phyloP scores from a whole-genome alignment of 306 rosid species.

The Morella rubra region DNA sequence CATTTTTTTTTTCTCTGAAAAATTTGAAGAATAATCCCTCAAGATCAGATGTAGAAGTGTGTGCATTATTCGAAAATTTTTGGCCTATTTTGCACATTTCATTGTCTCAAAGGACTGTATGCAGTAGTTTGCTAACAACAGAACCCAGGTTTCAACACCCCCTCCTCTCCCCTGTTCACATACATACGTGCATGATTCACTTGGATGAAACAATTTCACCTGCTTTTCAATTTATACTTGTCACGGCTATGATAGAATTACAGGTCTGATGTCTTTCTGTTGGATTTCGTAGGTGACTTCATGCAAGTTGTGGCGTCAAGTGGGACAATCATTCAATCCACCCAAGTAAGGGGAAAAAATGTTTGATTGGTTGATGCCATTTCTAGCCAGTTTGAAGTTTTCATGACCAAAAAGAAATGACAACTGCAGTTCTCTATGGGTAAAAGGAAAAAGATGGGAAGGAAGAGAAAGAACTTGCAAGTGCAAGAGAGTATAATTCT shows the following conservation, averaged over 20 bases:
- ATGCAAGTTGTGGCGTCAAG: conserved; percentile 96
- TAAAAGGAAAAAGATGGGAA: background rate
- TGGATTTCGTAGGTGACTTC: conserved; percentile 70
- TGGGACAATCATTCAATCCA: conserved; percentile 96
- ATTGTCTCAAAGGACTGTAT: background rate
- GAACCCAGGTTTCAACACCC: background rate
- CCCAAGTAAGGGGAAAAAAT: conserved; percentile 73
- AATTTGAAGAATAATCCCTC: background rate
- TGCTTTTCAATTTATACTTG: background rate
- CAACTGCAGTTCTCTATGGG: background rate
- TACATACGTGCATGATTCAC: background rate
- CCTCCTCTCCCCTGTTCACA: background rate
- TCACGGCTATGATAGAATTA: conserved; percentile 22
- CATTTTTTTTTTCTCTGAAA: background rate
- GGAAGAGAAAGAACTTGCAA: background rate
- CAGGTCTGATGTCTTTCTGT: conserved; percentile 28
- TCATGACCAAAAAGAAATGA: background rate
- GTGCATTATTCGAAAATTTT: background rate
- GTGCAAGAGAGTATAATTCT: background rate
- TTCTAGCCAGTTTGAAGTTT: background rate
- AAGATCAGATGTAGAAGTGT: background rate
- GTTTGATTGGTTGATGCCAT: background rate
- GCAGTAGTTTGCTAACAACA: background rate
- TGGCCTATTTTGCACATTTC: background rate
- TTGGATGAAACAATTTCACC: background rate